These are phyloP conservation scores for Polytrichum formosum DNA, from an alignment of 225 moss, liverwort and hornwort species.

Conservation along the genomic window DNA sequence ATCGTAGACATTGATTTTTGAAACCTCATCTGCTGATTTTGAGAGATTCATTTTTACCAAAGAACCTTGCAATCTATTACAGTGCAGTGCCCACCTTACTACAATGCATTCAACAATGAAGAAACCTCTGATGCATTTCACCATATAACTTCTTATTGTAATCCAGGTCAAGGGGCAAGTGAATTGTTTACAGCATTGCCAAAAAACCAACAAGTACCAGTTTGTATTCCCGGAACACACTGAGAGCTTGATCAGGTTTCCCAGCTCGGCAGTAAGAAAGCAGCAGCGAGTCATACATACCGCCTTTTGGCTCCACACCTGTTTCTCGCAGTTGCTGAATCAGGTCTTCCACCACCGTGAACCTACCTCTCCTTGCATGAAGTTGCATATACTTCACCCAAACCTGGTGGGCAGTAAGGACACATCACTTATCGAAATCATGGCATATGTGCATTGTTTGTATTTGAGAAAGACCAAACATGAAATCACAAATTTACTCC, in stretches of 20 bases:
- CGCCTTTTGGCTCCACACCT: conserved; percentile 64
- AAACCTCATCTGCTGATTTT: too few species aligned
- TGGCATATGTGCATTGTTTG: too few species aligned
- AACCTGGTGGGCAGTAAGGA: conserved; percentile 38
- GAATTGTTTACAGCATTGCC: too few species aligned
- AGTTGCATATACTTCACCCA: conserved; percentile 94
- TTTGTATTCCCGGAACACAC: conserved; percentile 95
- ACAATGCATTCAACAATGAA: too few species aligned
- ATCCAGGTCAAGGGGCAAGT: too few species aligned
- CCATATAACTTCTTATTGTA: too few species aligned
- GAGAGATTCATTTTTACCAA: too few species aligned
- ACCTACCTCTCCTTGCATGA: conserved; percentile 68
- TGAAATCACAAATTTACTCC: background rate
- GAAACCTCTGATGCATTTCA: too few species aligned
- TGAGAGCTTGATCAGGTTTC: conserved; percentile 84
- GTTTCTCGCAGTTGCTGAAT: conserved; percentile 79
- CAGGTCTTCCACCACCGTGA: conserved; percentile 70
- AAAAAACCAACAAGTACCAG: conserved; percentile 33
- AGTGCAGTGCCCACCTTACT: too few species aligned
- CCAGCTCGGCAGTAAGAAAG: conserved; percentile 87
- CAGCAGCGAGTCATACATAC: conserved; percentile 76
- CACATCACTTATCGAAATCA: too few species aligned
- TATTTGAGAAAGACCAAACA: background rate
- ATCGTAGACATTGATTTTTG: too few species aligned
- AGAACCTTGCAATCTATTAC: too few species aligned